Evolutionary conservation across 23 red algal genomes (phyloP), one percentile per base, ranked within the genome.

Genomic region (Gracilaria gracilis): DNA sequence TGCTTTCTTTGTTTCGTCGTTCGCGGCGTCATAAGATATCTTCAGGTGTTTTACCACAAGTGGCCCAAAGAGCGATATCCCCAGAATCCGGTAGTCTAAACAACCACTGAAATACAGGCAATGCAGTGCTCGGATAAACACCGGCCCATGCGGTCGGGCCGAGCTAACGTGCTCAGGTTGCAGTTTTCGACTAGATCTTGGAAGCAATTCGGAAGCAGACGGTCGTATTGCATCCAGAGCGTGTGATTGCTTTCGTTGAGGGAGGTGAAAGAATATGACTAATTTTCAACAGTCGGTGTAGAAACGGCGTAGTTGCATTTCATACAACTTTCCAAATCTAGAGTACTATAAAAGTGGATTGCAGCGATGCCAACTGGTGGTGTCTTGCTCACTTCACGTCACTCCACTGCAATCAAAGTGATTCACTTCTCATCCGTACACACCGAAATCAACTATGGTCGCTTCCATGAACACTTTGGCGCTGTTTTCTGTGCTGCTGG

Each of bases 361-460:
- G 59, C 59, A 64, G 59, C 62, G 62, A 15, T 36, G 25, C 62
- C 62, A 67, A 35, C 62, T 3, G 33, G 27, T 36, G 1, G 33
- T 67, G 16, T 9, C 6, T 11, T 36, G 62, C 2, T 36, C 62
- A 67, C 17, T 9, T 32, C 25, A 17, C 33, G 14, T 67, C 12
- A 35, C 62, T 36, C 62, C 9, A 29, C 25, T 67, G 62, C 62
- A 67, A 67, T 29, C 62, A 1, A 28, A 67, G 33, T 33, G 62
- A 3, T 67, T 1, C 1, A 67, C 14, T 34, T 67, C 28, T 2
- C 7, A 9, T 31, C 33, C 62, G 32, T 33, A 5, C 2, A 17
- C 16, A 67, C 33, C 62, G 24, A 31, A 67, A 67, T 67, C 62
- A 67, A 67, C 62, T 55, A 67, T 67, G 62, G 62, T 67, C 62